Evolutionary conservation across 225 moss, liverwort and hornwort genomes (phyloP), one percentile per base, ranked within the genome.

Genomic region (Pseudisothecium myosuroides): DNA sequence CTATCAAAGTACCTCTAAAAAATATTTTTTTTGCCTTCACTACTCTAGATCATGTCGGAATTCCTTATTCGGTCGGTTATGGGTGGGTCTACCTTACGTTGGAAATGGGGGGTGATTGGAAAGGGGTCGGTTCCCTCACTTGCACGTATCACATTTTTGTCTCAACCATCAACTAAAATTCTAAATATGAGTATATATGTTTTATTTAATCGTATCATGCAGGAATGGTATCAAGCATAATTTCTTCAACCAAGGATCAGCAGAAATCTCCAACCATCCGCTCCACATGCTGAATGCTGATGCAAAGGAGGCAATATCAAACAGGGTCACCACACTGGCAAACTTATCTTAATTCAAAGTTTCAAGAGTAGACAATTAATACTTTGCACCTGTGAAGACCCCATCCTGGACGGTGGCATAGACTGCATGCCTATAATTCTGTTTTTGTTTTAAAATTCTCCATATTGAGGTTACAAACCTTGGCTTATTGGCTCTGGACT

Each of bases 191-290:
- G 20, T 10, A 20, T 5, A 20, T 5, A 18, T 11, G 6, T 19
- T 37, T 36, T 36, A 37, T 36, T 66, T 66, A 66, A 36, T 66
- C 37, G 36, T 66, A 20, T 37, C 66, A 11, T 37, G 20, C 6
- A 66, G 3, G 66, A 11, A 66, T 19, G 66, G 5, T 19, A 37
- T 31, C 24, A 2, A 29, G 29, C 29, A 62, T 7, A 29, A 29
- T 62, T 14, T 28, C 62, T 62, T 62, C 14, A 62, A 62, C 28
- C 41, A 41, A 14, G 15, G 15, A 41, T 41, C 23, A 26, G 15
- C 27, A 0, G 1, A 41, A 71, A 9, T 43, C 16, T 72, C 5
- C 7, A 27, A 27, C 16, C 15, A 9, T 4, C 22, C 2, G 7
- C 4, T 23, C 36, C 14, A 6, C 22, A 24, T 14, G 41, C 15